Evolutionary conservation across 1,284 basidiomycete genomes (phyloP), one percentile per base, ranked within the genome.

Genomic region (Cutaneotrichosporon dermatis): DNA sequence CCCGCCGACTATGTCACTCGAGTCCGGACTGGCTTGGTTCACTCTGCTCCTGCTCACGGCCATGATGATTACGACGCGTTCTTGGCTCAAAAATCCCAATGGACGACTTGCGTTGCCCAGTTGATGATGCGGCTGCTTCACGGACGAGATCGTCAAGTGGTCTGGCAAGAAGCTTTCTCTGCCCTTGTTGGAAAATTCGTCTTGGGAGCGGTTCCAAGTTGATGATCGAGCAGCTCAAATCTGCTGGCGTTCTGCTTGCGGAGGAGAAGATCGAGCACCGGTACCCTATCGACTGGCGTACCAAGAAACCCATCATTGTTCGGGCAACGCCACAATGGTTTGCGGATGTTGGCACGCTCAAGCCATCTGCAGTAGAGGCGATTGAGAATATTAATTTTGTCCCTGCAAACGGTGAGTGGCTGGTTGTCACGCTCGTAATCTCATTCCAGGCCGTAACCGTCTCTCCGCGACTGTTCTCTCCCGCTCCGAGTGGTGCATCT

Each of bases 271-370:
- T 92, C 67, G 85, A 85, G 65, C 96, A 99, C 79, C 85, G 87
- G 52, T 99, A 97, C 74, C 94, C 96, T 0, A 94, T 93, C 73
- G 95, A 99, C 73, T 99, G 95, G 95, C 89, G 92, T 74, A 95
- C 95, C 1, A 87, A 94, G 68, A 81, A 90, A 71, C 95, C 95
- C 0, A 86, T 98, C 67, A 92, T 99, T 63, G 84, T 92, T 54
- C 87, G 88, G n/a, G 90, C 94, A 0, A 98, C 95, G 2, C 92
- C 91, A 0, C 95, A 99, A 69, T 99, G 95, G 95, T 99, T 99
- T 70, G 91, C 93, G 0, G 90, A 96, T 72, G 79, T 99, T 25
- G 88, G 90, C 52, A 79, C 81, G 39, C 88, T 98, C 76, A 97
- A 96, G 71, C 82, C 84, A 0, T 77, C 83, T 43, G 92, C 95